Evolutionary conservation across 192 early-diverging fungal genomes (phyloP).

Genomic region (Podila epigama): DNA sequence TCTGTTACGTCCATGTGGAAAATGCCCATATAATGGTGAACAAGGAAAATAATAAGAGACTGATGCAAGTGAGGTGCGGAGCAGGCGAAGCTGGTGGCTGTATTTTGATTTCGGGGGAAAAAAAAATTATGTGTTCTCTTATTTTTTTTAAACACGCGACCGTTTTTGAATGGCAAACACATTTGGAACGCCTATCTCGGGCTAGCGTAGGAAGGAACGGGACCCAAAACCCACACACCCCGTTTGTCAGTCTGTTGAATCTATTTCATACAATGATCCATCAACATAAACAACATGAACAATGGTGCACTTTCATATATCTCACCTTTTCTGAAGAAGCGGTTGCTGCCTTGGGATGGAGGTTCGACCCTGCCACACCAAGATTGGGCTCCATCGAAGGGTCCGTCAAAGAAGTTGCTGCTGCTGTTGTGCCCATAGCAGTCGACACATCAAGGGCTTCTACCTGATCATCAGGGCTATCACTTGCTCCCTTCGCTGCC

Average conservation of each 20-base stretch:
- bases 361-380: not conserved
- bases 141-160: constrained; percentile 3
- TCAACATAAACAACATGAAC: no score
- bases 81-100: not conserved
- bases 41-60: no score
- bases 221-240: no score
- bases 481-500: no score
- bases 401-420: not conserved
- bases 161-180: constrained; percentile 59
- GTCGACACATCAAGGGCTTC: not conserved
- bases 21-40: constrained; percentile 26
- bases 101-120: not conserved
- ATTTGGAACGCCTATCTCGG: constrained; percentile 70
- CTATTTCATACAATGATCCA: no score
- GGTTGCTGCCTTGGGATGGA: not conserved
- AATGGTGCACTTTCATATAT: no score
- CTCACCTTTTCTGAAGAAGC: constrained; percentile 1
- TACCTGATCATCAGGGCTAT: not conserved
- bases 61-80: not conserved
- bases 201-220: constrained; percentile 30
- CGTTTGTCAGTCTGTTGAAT: no score
- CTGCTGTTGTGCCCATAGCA: not conserved
- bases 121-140: no score
- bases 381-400: not conserved
- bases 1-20: constrained; percentile 58